Conservation (phyloP, 2,329 filamentous ascomycete species). For the Fusarium bulbicola region DNA sequence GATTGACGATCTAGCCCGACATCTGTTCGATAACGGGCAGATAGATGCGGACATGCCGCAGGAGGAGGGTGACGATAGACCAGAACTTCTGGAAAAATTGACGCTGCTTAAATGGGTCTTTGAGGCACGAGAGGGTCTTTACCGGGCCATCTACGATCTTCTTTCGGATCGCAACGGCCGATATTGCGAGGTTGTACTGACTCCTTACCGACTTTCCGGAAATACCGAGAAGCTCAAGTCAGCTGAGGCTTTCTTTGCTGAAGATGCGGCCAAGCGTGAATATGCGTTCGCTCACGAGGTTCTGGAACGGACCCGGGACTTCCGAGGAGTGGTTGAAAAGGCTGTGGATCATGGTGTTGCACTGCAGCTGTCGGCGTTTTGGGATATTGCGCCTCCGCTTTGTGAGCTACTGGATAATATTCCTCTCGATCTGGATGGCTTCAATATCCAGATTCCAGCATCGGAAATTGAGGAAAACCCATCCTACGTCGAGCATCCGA, state of each 20-base stretch:
- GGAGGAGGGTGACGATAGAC: conserved; percentile 94
- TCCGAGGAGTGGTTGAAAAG: conserved; percentile 80
- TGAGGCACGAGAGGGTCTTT: conserved; percentile 87
- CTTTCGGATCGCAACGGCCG: conserved; percentile 86
- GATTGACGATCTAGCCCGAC: conserved; percentile 78
- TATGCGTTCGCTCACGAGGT: conserved; percentile 76
- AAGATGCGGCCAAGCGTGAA: conserved; percentile 78
- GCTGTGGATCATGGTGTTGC: conserved; percentile 91
- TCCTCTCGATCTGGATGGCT: conserved; percentile 65
- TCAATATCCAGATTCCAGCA: conserved; percentile 79
- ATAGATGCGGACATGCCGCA: conserved; percentile 84
- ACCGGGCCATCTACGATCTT: conserved; percentile 86
- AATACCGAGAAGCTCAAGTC: conserved; percentile 83
- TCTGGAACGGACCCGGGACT: conserved; percentile 76
- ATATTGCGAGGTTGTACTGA: conserved; percentile 84
- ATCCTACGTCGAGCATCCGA: conserved; percentile 78
- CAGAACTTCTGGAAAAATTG: conserved; percentile 91
- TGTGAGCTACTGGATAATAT: conserved; percentile 82
- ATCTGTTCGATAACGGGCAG: conserved; percentile 72
- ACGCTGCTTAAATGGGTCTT: conserved; percentile 98
- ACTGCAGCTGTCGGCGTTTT: conserved; percentile 91
- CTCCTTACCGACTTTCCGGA: conserved; percentile 78
- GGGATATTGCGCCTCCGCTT: conserved; percentile 93
- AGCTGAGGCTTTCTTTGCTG: conserved; percentile 82
- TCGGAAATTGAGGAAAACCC: conserved; percentile 89